Evolutionary conservation across 257 asterid species (phyloP).

Genomic region (Cinchona pubescens): DNA sequence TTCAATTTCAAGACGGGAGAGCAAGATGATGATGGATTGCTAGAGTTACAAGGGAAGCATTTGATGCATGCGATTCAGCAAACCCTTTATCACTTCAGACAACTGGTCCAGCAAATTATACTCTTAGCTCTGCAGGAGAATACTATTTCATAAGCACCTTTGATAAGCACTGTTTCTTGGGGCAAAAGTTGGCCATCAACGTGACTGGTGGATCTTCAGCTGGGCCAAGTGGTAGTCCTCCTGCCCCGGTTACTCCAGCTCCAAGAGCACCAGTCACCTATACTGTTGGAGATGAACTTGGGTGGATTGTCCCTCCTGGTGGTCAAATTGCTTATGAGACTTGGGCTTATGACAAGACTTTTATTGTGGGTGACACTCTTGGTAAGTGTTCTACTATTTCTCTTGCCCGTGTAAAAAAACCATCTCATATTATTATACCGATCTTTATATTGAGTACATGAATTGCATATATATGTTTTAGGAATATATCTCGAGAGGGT

Average conservation of each 20-base stretch:
- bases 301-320: slow-evolving; percentile 5
- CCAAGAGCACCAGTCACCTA: slow-evolving; percentile 24
- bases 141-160: slow-evolving; percentile 56
- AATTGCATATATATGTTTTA: too few species aligned
- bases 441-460: too few species aligned
- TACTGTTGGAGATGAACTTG: slow-evolving; percentile 20
- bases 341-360: slow-evolving; percentile 7
- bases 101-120: slow-evolving; percentile 47
- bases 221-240: not conserved
- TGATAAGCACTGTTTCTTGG: slow-evolving; percentile 47
- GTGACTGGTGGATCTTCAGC: slow-evolving; percentile 22
- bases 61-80: slow-evolving; percentile 39
- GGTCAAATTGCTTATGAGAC: not conserved
- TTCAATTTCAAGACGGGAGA: slow-evolving; percentile 57
- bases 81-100: slow-evolving; percentile 30
- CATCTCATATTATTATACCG: too few species aligned
- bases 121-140: slow-evolving; percentile 48
- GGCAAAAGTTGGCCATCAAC: slow-evolving; percentile 62
- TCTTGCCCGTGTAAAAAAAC: not conserved
- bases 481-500: too few species aligned
- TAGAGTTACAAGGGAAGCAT: slow-evolving; percentile 45
- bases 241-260: slow-evolving; percentile 14
- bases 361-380: not conserved
- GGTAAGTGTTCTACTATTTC: not conserved
- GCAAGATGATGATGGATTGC: slow-evolving; percentile 67